Conservation (phyloP, 345 rosid genomes). For the Draba incana region DNA sequence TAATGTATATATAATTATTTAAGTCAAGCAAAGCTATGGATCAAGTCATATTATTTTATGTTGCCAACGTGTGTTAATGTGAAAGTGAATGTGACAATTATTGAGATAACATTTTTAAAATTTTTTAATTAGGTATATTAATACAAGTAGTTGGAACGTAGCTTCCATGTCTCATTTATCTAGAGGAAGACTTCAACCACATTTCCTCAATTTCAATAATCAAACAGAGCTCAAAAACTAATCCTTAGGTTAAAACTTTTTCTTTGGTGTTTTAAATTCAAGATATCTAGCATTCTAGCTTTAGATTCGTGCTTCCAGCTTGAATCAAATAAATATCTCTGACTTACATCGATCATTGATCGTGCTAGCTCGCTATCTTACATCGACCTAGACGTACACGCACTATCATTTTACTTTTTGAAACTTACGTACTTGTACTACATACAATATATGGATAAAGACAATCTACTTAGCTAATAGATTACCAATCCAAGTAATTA, state of each 20-base stretch:
- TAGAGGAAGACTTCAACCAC: slow-evolving; percentile 24
- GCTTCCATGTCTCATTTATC: slow-evolving; percentile 26
- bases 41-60: slow-evolving; percentile 33
- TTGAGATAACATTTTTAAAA: neutral
- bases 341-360: slow-evolving; percentile 1
- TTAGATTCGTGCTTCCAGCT: slow-evolving; percentile 23
- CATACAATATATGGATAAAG: no score
- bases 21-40: slow-evolving; percentile 28
- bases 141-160: slow-evolving; percentile 36
- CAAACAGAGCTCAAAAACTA: neutral
- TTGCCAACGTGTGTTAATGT: slow-evolving; percentile 4
- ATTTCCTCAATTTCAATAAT: slow-evolving; percentile 8
- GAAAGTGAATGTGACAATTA: slow-evolving; percentile 21
- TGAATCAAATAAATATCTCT: neutral
- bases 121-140: neutral
- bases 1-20: no score
- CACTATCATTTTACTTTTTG: neutral
- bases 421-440: no score
- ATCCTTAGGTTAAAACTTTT: slow-evolving; percentile 6
- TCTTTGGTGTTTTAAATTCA: neutral
- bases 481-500: no score
- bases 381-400: neutral
- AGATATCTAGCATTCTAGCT: slow-evolving; percentile 22
- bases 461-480: no score
- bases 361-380: neutral